Percentiles rank a stretch among this genome's conserved stretches.
These are phyloP conservation scores for Aspergillus indologenus DNA, from an alignment of 495 filamentous ascomycete species.

Conservation along the genomic window DNA sequence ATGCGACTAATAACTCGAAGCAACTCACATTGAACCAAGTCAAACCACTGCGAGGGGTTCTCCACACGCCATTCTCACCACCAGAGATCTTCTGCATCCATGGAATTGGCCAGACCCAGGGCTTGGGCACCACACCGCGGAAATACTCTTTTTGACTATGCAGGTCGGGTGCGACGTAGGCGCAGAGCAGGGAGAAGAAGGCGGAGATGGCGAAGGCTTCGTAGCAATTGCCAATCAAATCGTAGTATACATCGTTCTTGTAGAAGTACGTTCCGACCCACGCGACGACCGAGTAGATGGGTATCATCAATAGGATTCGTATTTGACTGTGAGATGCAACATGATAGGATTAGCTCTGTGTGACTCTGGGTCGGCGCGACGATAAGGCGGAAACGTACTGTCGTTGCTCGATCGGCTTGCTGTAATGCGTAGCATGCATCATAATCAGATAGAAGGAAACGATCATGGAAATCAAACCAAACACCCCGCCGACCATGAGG, in stretches of 20 bases:
- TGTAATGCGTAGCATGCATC: constrained; percentile 78
- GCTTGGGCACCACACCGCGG: constrained; percentile 59
- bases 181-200: constrained; percentile 86
- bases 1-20: neutral
- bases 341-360: constrained; percentile 9
- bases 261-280: constrained; percentile 78
- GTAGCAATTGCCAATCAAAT: constrained; percentile 80
- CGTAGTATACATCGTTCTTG: constrained; percentile 76
- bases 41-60: constrained; percentile 75
- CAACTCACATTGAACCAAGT: constrained; percentile 81
- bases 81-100: constrained; percentile 66
- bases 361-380: constrained; percentile 17
- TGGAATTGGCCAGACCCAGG: constrained; percentile 72
- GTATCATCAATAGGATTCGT: constrained; percentile 88
- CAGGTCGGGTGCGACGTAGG: constrained; percentile 75
- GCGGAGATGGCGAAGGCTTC: constrained; percentile 89
- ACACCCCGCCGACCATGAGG: constrained; percentile 47
- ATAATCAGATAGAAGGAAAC: constrained; percentile 58
- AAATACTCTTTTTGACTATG: constrained; percentile 90
- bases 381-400: constrained; percentile 57
- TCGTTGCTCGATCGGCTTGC: constrained; percentile 75
- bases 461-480: constrained; percentile 41
- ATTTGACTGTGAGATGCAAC: constrained; percentile 64
- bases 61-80: constrained; percentile 62
- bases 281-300: constrained; percentile 75